Percentiles rank a stretch among this genome's conserved stretches.
Conservation (phyloP, 2,329 filamentous ascomycete genomes). For the Aspergillus aculeatinus region DNA sequence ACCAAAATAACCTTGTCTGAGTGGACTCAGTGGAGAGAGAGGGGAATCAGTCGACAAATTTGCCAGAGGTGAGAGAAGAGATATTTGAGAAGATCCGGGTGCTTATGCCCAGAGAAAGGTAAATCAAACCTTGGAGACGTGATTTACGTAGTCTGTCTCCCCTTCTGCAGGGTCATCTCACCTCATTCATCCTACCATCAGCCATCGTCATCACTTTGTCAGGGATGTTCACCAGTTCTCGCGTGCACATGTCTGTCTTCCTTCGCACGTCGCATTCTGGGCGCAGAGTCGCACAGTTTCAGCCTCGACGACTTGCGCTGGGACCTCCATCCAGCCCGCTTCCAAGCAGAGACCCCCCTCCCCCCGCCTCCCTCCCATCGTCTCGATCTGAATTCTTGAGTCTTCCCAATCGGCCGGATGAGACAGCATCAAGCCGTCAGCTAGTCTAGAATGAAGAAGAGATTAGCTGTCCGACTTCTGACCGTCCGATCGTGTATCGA, state of each 20-base stretch:
- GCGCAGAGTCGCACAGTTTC: constrained; percentile 4
- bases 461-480: neutral
- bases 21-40: neutral
- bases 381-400: neutral
- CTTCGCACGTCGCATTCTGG: neutral
- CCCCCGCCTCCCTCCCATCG: neutral
- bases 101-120: neutral
- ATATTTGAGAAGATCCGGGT: neutral
- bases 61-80: neutral
- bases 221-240: neutral
- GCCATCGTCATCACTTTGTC: neutral
- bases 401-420: constrained; percentile 16
- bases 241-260: neutral
- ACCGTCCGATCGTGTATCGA: neutral
- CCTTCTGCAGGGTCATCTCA: neutral
- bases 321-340: neutral
- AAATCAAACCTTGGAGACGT: neutral
- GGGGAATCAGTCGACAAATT: neutral
- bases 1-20: neutral
- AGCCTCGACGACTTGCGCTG: constrained; percentile 1
- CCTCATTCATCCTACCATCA: neutral
- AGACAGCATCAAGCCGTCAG: constrained; percentile 11
- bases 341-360: neutral
- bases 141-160: neutral
- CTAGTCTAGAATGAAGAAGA: neutral